Base-by-base conservation (phyloP, 164 flowering plant species). In the Sextonia rubra region DNA sequence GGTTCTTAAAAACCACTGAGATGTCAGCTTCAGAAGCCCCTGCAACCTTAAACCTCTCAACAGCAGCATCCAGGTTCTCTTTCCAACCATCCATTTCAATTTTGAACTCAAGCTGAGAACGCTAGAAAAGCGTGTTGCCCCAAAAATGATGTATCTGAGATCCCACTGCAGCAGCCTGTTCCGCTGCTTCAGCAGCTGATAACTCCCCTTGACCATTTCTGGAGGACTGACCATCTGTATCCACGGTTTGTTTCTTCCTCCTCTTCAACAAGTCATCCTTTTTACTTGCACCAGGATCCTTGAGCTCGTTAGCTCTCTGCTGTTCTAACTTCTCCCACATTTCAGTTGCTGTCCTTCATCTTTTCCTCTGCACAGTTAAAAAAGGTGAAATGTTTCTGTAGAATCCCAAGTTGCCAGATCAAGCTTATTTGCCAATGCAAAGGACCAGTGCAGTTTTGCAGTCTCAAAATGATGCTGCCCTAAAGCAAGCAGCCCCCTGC, bases 291-390 rank as follows among this genome's bases (percentile, higher is more conserved):
- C 44, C 82, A 15, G 97, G 94, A 79, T 92, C 93, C 72, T 93
- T 91, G 27, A 86, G 78, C 77, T 95, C 97, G 18, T 85, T 87
- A 23, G 83, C 84, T 79, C 92, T 89, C 81, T 94, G 95, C 75
- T 95, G 94, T 85, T 93, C 99, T 49, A 89, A 61, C 80, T 89
- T 93, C 82, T 95, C 99, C 99, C 99, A 95, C 97, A 95, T 93
- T 69, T 81, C 94, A 3, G 98, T 96, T 2, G 98, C 98, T 37
- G 89, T 85, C 75, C 75, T 84, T 91, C 99, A 95, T 95, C 84
- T 91, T 95, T 78, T 86, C 88, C 75, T 93, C 89, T 17, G 99
- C 97, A 78, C 92, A 87, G 79, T 88, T 84, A 75, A 89, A 95
- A 95, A 71, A 95, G 97, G 52, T 80, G 62, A 70, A 95, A 83